Conservation (phyloP, 495 filamentous ascomycete species). For the Entonaema liquescens region DNA sequence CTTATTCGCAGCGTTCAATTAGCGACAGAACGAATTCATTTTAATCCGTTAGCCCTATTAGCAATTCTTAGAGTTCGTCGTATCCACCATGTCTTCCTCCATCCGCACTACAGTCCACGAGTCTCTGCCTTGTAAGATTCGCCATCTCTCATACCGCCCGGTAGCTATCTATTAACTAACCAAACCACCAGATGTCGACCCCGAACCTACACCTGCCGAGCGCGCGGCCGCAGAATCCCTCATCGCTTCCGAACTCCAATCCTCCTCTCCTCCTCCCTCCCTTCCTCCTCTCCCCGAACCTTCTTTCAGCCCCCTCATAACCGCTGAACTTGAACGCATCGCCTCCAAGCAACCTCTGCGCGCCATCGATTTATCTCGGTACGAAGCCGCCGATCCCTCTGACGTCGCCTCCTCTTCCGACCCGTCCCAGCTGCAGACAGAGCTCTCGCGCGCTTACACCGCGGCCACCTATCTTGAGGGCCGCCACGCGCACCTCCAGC, state of each 20-base stretch:
- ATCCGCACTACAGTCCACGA: constrained; percentile 75
- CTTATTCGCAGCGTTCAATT: background rate
- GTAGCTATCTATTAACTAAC: constrained; percentile 31
- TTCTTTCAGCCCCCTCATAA: constrained; percentile 67
- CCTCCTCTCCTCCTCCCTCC: constrained; percentile 48
- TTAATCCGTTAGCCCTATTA: background rate
- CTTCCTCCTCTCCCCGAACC: constrained; percentile 45
- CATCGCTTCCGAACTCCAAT: constrained; percentile 68
- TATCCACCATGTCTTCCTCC: constrained; percentile 68
- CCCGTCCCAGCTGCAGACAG: constrained; percentile 37
- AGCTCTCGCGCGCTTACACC: constrained; percentile 64
- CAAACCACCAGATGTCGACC: constrained; percentile 70
- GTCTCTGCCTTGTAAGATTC: constrained; percentile 78
- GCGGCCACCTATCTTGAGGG: constrained; percentile 70
- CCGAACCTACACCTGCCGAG: constrained; percentile 66
- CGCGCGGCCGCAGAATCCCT: constrained; percentile 67
- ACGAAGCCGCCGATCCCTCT: constrained; percentile 65
- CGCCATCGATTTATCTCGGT: constrained; percentile 82
- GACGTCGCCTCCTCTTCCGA: constrained; percentile 31
- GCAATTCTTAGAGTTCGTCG: background rate
- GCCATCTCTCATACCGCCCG: constrained; percentile 9
- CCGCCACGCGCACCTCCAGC: constrained; percentile 72
- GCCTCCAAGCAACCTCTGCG: constrained; percentile 51
- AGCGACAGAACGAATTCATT: too few species aligned
- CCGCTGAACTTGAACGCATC: constrained; percentile 64